phyloP scores from a whole-genome alignment of 2,329 filamentous ascomycete species.

The Dactylellina haptotyla region DNA sequence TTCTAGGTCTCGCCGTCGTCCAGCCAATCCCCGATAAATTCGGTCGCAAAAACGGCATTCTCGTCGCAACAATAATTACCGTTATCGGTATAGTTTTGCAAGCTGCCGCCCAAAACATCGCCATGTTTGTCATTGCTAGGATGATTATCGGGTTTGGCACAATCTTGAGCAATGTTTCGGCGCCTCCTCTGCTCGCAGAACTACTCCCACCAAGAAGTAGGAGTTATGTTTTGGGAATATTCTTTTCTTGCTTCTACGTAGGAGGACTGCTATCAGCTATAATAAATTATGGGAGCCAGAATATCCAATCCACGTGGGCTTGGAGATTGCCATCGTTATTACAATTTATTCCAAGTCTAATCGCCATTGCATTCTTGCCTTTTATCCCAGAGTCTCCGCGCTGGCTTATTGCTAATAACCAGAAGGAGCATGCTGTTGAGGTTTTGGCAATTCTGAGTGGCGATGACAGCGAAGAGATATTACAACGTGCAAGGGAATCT shows the following conservation, averaged over 20 bases:
- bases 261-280: slow-evolving; percentile 59
- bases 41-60: slow-evolving; percentile 64
- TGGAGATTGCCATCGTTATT: slow-evolving; percentile 61
- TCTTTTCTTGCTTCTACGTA: slow-evolving; percentile 57
- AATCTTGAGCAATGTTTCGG: slow-evolving; percentile 35
- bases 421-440: slow-evolving; percentile 48
- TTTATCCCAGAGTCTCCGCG: slow-evolving; percentile 60
- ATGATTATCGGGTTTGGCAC: slow-evolving; percentile 65
- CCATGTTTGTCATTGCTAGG: slow-evolving; percentile 66
- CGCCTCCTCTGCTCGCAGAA: slow-evolving; percentile 34
- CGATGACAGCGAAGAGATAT: slow-evolving; percentile 45
- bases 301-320: slow-evolving; percentile 60
- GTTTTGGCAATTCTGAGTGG: slow-evolving; percentile 55
- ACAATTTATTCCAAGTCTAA: slow-evolving; percentile 59
- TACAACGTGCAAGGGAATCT: slow-evolving; percentile 46
- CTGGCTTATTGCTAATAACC: slow-evolving; percentile 60
- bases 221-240: slow-evolving; percentile 39
- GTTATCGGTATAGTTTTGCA: slow-evolving; percentile 65
- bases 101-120: slow-evolving; percentile 65
- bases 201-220: slow-evolving; percentile 38
- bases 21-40: slow-evolving; percentile 62
- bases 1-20: slow-evolving; percentile 60
- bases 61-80: slow-evolving; percentile 62
- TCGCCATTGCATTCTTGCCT: slow-evolving; percentile 56
- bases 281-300: slow-evolving; percentile 60